A percentile compares a stretch with the other conserved stretches of the same genome.
Evolutionary conservation across 169 alveolate genomes (phyloP).

Genomic region (Plasmodium sp.): DNA sequence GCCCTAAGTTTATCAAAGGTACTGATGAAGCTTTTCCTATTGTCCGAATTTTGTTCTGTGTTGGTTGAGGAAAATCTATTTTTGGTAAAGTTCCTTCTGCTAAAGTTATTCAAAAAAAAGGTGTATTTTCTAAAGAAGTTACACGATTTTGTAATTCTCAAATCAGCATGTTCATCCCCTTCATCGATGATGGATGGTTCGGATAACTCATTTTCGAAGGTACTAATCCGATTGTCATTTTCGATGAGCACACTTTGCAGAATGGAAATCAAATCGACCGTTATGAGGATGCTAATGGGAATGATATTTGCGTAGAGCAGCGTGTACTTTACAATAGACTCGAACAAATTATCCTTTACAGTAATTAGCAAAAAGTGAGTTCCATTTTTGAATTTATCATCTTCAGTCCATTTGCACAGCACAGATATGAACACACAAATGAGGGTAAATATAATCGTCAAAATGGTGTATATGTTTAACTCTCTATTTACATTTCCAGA

Average conservation of each 20-base stretch:
- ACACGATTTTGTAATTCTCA: conserved; percentile 37
- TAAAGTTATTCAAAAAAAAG: conserved; percentile 21
- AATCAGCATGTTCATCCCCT: conserved; percentile 5
- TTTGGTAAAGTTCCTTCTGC: conserved; percentile 18
- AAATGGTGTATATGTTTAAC: conserved; percentile 78
- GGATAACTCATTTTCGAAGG: conserved; percentile 70
- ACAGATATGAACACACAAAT: conserved; percentile 66
- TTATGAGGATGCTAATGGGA: conserved; percentile 65
- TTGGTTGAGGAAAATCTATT: conserved; percentile 8
- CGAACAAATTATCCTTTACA: conserved; percentile 40
- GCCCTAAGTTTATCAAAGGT: conserved; percentile 26
- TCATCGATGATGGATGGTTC: conserved; percentile 30
- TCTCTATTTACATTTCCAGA: conserved; percentile 78
- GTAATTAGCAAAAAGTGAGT: conserved; percentile 42
- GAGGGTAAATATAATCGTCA: conserved; percentile 27
- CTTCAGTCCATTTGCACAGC: conserved; percentile 75
- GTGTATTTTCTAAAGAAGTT: conserved; percentile 69
- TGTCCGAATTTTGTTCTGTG: conserved; percentile 3
- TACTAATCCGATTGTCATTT: conserved; percentile 60
- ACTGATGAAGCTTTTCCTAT: conserved; percentile 26
- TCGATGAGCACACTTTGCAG: conserved; percentile 59
- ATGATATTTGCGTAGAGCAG: conserved; percentile 51
- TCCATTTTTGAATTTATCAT: conserved; percentile 58
- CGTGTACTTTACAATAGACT: conserved; percentile 50
- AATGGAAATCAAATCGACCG: conserved; percentile 59